Percentiles rank a stretch among this genome's conserved stretches.
These are phyloP conservation scores for Alisma plantagoaquatica DNA, from an alignment of 106 monocot genomes.

Conservation along the genomic window DNA sequence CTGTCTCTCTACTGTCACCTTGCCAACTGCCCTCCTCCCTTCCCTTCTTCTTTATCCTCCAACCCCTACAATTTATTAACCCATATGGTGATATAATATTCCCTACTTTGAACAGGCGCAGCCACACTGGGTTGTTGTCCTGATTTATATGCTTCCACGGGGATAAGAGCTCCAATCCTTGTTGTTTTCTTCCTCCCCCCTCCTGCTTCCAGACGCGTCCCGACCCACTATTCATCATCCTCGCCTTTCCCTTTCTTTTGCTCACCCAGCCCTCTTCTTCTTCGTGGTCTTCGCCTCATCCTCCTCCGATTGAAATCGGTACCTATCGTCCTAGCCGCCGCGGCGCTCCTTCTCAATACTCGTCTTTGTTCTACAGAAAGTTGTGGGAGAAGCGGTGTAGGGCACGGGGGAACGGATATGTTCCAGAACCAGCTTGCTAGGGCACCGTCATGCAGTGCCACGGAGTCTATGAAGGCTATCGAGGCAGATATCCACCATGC, in stretches of 20 bases:
- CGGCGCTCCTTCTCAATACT: no score
- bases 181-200: slow-evolving; percentile 1
- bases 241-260: slow-evolving; percentile 5
- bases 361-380: no score
- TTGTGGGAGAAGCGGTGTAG: background rate
- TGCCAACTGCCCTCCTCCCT: background rate
- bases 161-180: no score
- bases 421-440: slow-evolving; percentile 10
- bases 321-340: no score
- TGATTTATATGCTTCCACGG: no score
- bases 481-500: slow-evolving; percentile 24
- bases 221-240: no score
- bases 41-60: background rate
- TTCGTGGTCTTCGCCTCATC: background rate
- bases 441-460: background rate
- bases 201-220: no score
- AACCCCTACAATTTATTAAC: no score
- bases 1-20: background rate
- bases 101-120: no score
- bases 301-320: no score
- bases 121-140: no score
- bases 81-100: no score
- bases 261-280: background rate
- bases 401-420: slow-evolving; percentile 4
- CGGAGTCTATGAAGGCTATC: slow-evolving; percentile 12